phyloP scores from a whole-genome alignment of 345 rosid genomes.

The Raphanus raphanistrum region DNA sequence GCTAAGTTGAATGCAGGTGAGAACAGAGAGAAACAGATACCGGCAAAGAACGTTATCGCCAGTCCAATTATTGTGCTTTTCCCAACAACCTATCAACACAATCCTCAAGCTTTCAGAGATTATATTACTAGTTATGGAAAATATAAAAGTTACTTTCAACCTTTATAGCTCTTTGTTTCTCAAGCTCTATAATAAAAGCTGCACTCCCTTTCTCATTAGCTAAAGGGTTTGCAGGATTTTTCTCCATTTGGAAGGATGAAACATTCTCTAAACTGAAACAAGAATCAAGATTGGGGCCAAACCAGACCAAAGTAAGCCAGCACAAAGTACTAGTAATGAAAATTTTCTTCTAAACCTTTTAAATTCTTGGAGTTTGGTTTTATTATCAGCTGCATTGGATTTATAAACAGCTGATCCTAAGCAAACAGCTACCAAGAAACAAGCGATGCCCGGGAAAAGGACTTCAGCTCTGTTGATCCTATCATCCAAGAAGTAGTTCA shows the following conservation, averaged over 20 bases:
- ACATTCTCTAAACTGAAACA: conserved; percentile 43
- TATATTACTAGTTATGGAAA: no score
- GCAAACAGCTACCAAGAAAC: conserved; percentile 80
- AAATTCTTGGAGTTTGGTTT: conserved; percentile 42
- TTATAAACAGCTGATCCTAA: conserved; percentile 77
- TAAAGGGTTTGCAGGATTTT: conserved; percentile 31
- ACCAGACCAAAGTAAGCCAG: background rate
- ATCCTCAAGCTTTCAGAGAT: background rate
- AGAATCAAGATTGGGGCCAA: conserved; percentile 25
- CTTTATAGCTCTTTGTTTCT: conserved; percentile 75
- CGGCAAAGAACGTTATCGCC: conserved; percentile 64
- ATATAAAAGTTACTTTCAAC: conserved; percentile 22
- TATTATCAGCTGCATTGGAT: conserved; percentile 73
- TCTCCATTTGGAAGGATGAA: conserved; percentile 24
- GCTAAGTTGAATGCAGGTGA: conserved; percentile 90
- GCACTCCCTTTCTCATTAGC: conserved; percentile 51
- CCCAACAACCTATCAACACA: conserved; percentile 57
- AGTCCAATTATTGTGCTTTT: conserved; percentile 65
- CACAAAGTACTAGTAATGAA: background rate
- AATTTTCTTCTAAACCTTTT: conserved; percentile 34
- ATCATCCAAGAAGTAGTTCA: conserved; percentile 86
- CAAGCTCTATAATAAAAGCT: conserved; percentile 60
- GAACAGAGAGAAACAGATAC: conserved; percentile 72
- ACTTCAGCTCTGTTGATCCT: conserved; percentile 65
- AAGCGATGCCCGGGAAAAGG: conserved; percentile 78